Base-by-base conservation (phyloP, 331 rosid species). In the Spiraea crenata region DNA sequence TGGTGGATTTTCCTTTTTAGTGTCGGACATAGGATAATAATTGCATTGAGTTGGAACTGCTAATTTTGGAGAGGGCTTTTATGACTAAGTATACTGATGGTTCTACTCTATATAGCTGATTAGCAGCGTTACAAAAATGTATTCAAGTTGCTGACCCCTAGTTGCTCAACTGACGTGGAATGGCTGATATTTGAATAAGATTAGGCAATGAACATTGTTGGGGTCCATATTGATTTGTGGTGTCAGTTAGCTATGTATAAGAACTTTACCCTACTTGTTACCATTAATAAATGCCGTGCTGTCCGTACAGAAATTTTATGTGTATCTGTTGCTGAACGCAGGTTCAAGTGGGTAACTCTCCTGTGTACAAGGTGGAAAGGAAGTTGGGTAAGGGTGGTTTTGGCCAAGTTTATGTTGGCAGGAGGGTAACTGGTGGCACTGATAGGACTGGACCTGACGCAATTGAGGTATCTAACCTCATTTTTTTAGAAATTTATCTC, bases 321-420 rank as follows among this genome's bases (percentile, higher is more conserved):
- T 57, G 71, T 56, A 40, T 72, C 55, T 17, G 65, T 65, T 63
- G 37, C 25, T 71, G 47, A 69, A 34, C 80, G 77, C 83, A 92
- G 98, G 96, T 92, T 19, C 96, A 92, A 82, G 98, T 92, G 77
- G 96, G 98, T 55, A 82, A 76, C 78, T 92, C 98, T 76, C 98
- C 98, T 65, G 73, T 74, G 48, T 92, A 90, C 74, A 90, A 90
- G 90, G 84, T 82, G 65, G 98, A 92, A 81, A 90, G 84, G 89
- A 92, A 90, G 82, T 82, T 92, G 80, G 96, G 98, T 61, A 92
- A 92, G 87, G 96, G 98, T 37, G 96, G 98, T 56, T 92, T 92
- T 51, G 98, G 96, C 71, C 98, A 92, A 90, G 96, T 92, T 61
- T 92, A 90, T 74, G 96, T 92, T 72, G 96, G 98, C 55, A 84